Evolutionary conservation across 2,329 filamentous ascomycete species (phyloP), one percentile per base, ranked within the genome.

Genomic region (Sclerotiophoma versabilis): DNA sequence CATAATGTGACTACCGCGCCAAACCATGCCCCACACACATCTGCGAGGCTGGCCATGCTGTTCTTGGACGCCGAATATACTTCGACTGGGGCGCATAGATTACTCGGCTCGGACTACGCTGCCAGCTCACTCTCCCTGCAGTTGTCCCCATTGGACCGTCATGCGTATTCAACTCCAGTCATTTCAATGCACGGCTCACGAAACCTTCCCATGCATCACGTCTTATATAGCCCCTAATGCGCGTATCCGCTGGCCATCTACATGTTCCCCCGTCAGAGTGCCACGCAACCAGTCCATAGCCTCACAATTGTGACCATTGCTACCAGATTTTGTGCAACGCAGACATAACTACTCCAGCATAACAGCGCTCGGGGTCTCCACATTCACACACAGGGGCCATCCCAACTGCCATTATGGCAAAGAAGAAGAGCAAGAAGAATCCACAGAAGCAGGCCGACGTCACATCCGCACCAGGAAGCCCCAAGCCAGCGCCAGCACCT

Each of bases 271-370:
- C 58, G 59, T 66, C 63, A 57, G 60, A 64, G 69, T 73, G 71
- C 74, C 69, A 74, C 73, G 72, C 70, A 71, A 71, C 68, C 71
- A 72, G 56, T 64, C 62, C 52, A 49, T 62, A 65, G 65, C 68
- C 60, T 63, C 57, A 64, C 61, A 53, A 61, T 62, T 53, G 60
- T 62, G 45, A 49, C 33, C 42, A 57, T 44, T 56, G 34, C 51
- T 46, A 51, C 50, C 51, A 60, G 43, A 12, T 25, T 33, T 49
- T 49, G 60, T 68, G 63, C 60, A 57, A 63, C 53, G 63, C 63
- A 71, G 60, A 64, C 64, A 62, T 62, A 49, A 54, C 45, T 49
- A 54, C 45, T 30, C 45, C 51, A 54, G 51, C 11, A 32, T 60
- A 47, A 57, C 48, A 29, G 33, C 25, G 34, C 42, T 61, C 54